Evolutionary conservation across 23 red algal genomes (phyloP), one percentile per base, ranked within the genome.

Genomic region (Gracilaria caudata): DNA sequence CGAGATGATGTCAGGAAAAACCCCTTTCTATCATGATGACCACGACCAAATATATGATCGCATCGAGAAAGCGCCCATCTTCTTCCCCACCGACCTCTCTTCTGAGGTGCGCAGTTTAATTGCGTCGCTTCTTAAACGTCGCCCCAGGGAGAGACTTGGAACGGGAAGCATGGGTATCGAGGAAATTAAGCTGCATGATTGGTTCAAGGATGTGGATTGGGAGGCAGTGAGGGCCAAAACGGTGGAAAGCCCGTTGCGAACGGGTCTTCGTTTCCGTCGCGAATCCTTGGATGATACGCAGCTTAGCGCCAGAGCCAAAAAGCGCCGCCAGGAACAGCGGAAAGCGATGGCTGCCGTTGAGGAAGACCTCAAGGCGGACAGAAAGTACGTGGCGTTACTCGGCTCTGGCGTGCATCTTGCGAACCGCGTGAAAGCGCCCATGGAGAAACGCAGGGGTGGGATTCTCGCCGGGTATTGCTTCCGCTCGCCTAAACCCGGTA

Each of bases 11-110:
- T 70, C 56, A 17, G 94, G 94, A 11, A 65, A 79, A 36, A 93
- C 94, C 51, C 94, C 94, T 1, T 97, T 93, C 64, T 90, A 97
- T 64, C 58, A 71, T 32, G 58, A 76, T n/a, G 80, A 97, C 46
- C 89, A 81, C 73, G 71, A 83, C 44, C 73, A 81, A 49, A 89
- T 97, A n/a, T 93, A 93, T 72, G 72, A 91, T 38, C 80, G 94
- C 30, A 97, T 97, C 24, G 81, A 97, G 33, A 86, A 83, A 25
- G 84, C 87, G 3, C 88, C 94, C 12, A 74, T 97, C 28, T 85
- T 68, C 60, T 97, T 88, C 58, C 94, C 94, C 39, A 44, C 55
- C 0, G 41, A 94, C 17, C 51, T 93, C 38, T 93, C 89, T 0
- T 16, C 59, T 11, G 89, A 97, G 56, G 83, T 55, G 23, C 70